Evolutionary conservation across 73 alveolate genomes (phyloP).

Genomic region (Strombidium stylifer): DNA sequence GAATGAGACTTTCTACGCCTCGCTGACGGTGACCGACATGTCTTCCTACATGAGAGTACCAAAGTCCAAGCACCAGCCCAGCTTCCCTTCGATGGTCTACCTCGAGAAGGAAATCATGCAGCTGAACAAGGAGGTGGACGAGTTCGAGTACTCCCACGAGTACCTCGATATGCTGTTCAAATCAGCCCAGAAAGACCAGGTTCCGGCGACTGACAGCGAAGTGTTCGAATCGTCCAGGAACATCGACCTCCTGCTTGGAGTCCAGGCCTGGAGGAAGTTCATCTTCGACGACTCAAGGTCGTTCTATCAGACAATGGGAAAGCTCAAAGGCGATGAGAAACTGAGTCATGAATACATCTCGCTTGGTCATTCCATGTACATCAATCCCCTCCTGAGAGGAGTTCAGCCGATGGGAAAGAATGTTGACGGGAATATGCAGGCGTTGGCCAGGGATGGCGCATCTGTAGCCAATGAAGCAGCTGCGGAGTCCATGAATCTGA

Average conservation of each 20-base stretch:
- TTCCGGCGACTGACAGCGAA: neutral
- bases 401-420: neutral
- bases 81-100: slow-evolving; percentile 13
- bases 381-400: neutral
- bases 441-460: neutral
- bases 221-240: neutral
- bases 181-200: too few species aligned
- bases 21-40: slow-evolving; percentile 8
- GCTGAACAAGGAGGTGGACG: neutral
- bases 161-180: too few species aligned
- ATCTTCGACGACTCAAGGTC: neutral
- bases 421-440: neutral
- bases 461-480: neutral
- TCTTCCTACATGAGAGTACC: slow-evolving; percentile 15
- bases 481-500: neutral
- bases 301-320: neutral
- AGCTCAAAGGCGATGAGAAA: neutral
- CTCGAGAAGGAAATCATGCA: slow-evolving; percentile 12
- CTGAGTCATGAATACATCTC: neutral
- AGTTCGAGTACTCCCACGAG: slow-evolving; percentile 10
- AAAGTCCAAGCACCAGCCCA: slow-evolving; percentile 7
- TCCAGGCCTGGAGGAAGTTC: slow-evolving; percentile 16
- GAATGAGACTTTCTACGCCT: neutral
- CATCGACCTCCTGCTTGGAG: slow-evolving; percentile 11
- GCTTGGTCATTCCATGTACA: neutral